Evolutionary conservation across 352 stramenopile species (phyloP).

Genomic region (Globisporangium spinosum): DNA sequence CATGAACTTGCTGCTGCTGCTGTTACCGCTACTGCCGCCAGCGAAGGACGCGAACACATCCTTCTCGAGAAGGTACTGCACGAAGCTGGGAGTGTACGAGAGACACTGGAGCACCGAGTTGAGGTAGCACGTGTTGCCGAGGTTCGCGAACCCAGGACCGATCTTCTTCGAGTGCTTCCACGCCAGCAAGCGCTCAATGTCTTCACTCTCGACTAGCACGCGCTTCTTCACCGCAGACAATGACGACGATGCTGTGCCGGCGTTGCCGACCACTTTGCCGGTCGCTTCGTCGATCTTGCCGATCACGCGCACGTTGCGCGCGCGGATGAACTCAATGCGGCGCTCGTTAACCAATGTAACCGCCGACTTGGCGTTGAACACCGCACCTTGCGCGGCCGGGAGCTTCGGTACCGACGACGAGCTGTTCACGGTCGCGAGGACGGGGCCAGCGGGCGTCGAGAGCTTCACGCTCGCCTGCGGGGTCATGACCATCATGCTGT

Average conservation of each 20-base stretch:
- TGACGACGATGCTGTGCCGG: neutral
- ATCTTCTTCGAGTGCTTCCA: conserved; percentile 78
- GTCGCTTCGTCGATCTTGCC: conserved; percentile 32
- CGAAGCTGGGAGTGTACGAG: conserved; percentile 73
- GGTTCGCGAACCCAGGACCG: conserved; percentile 81
- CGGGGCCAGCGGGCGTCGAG: neutral
- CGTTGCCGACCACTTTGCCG: conserved; percentile 9
- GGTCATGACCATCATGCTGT: conserved; percentile 18
- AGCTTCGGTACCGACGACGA: neutral
- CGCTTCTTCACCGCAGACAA: conserved; percentile 19
- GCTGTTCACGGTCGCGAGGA: neutral
- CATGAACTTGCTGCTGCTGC: conserved; percentile 20
- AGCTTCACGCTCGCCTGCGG: conserved; percentile 6
- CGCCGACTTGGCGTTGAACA: conserved; percentile 53
- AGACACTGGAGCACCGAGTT: conserved; percentile 92
- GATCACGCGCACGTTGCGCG: conserved; percentile 49
- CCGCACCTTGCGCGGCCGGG: conserved; percentile 6
- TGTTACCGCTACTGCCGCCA: conserved; percentile 11
- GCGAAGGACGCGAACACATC: conserved; percentile 36
- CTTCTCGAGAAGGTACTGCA: conserved; percentile 85
- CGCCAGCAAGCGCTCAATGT: conserved; percentile 47
- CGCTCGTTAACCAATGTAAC: conserved; percentile 76
- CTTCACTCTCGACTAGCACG: conserved; percentile 38
- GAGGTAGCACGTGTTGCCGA: conserved; percentile 95
- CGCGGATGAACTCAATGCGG: conserved; percentile 76